These are phyloP conservation scores for Alternaria brassicae DNA, from an alignment of 2,329 filamentous ascomycete genomes.

Conservation along the genomic window DNA sequence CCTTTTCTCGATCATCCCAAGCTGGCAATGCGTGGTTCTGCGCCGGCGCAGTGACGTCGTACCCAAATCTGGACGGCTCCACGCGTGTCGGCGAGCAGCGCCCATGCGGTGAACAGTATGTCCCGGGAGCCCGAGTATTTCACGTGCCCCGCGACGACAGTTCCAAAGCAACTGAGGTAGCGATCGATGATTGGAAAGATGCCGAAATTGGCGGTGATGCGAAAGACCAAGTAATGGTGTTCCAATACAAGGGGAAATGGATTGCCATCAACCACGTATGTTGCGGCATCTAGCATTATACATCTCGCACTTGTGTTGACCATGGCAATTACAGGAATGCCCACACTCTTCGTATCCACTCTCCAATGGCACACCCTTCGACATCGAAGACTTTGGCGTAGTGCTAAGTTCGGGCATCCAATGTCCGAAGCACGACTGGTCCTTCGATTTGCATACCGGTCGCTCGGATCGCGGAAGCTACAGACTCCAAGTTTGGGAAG, in stretches of 20 bases:
- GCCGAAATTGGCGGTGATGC: conserved; percentile 23
- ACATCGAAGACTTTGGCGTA: conserved; percentile 76
- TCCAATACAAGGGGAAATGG: conserved; percentile 68
- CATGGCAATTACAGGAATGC: conserved; percentile 51
- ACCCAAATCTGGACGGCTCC: conserved; percentile 25
- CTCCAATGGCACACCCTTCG: conserved; percentile 68
- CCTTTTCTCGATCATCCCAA: conserved; percentile 30
- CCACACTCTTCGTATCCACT: conserved; percentile 73
- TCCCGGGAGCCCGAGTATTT: conserved; percentile 34
- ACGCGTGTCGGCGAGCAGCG: conserved; percentile 26
- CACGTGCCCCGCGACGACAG: conserved; percentile 35
- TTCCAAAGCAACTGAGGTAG: conserved; percentile 21
- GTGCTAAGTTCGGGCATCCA: conserved; percentile 67
- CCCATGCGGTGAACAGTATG: conserved; percentile 18
- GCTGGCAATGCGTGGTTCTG: conserved; percentile 35
- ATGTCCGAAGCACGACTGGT: conserved; percentile 75
- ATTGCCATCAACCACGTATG: conserved; percentile 72
- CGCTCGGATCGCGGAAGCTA: conserved; percentile 68
- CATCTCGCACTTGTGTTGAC: not conserved
- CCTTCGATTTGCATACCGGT: conserved; percentile 72
- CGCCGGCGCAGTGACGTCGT: conserved; percentile 28
- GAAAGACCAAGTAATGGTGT: conserved; percentile 70
- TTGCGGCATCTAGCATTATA: not conserved
- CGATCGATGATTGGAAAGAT: conserved; percentile 40
- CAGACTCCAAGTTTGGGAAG: conserved; percentile 68